phyloP scores from a whole-genome alignment of 257 asterid genomes.

The Lantana camara region DNA sequence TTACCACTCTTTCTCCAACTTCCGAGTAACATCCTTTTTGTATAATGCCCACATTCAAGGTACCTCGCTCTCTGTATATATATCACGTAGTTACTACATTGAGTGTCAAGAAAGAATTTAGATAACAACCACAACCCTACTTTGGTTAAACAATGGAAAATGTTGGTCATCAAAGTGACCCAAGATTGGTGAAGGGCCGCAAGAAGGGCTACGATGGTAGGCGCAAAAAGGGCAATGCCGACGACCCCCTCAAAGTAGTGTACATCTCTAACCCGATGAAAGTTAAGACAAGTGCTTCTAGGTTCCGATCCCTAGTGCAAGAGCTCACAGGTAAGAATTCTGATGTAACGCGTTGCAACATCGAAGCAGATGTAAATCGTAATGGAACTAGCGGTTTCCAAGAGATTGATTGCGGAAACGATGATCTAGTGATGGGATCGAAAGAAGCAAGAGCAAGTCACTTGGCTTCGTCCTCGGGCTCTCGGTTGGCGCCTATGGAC shows the following conservation, averaged over 20 bases:
- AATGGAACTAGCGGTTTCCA: constrained; percentile 10
- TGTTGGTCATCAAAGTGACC: constrained; percentile 3
- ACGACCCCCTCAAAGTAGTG: constrained; percentile 57
- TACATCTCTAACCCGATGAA: constrained; percentile 89
- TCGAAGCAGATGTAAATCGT: constrained; percentile 26
- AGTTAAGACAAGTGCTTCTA: constrained; percentile 68
- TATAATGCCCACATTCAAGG: constrained; percentile 9
- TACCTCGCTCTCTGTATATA: constrained; percentile 42
- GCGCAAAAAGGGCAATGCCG: constrained; percentile 23
- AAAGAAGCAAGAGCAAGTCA: constrained; percentile 8
- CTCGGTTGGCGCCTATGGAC: constrained; percentile 33
- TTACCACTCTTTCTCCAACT: constrained; percentile 15
- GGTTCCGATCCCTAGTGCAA: constrained; percentile 68
- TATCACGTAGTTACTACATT: too few species aligned
- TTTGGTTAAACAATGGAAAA: constrained; percentile 17
- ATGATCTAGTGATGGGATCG: background rate
- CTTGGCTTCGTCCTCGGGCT: constrained; percentile 38
- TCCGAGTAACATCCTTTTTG: constrained; percentile 56
- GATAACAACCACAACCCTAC: too few species aligned
- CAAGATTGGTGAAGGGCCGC: constrained; percentile 19
- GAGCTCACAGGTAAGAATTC: constrained; percentile 76
- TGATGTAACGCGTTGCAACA: constrained; percentile 42
- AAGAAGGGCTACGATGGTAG: constrained; percentile 31
- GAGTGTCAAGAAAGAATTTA: too few species aligned
- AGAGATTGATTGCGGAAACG: constrained; percentile 23